Evolutionary conservation across 2,329 filamentous ascomycete genomes (phyloP).

Genomic region (Claviceps sp.): DNA sequence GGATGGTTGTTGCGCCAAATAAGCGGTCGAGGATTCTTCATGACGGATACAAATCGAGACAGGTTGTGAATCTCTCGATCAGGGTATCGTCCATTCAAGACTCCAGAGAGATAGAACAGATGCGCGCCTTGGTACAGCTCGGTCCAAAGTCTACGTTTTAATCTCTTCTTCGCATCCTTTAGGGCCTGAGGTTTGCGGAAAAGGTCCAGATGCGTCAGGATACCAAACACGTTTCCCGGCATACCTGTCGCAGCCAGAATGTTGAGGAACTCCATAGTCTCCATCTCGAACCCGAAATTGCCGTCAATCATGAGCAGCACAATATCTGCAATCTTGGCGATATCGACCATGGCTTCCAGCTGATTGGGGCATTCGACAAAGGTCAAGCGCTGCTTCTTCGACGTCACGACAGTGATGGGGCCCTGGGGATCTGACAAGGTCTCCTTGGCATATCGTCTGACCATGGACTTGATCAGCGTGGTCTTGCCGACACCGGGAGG

Average conservation of each 20-base stretch:
- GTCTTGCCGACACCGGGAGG: slow-evolving; percentile 94
- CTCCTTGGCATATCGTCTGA: slow-evolving; percentile 91
- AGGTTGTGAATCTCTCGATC: slow-evolving; percentile 94
- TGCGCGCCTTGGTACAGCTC: slow-evolving; percentile 96
- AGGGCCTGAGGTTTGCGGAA: slow-evolving; percentile 89
- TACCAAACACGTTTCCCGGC: slow-evolving; percentile 96
- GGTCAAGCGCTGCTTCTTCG: slow-evolving; percentile 86
- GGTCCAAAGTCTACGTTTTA: slow-evolving; percentile 94
- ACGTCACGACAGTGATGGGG: slow-evolving; percentile 90
- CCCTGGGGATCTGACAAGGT: slow-evolving; percentile 80
- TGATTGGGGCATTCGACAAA: slow-evolving; percentile 97
- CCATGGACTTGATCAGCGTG: slow-evolving; percentile 84
- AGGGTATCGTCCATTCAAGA: slow-evolving; percentile 92
- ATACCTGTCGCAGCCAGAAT: slow-evolving; percentile 88
- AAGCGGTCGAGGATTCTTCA: slow-evolving; percentile 97
- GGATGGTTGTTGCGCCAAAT: slow-evolving; percentile 95
- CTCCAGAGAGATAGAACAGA: slow-evolving; percentile 89
- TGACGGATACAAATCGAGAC: slow-evolving; percentile 88
- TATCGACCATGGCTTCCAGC: slow-evolving; percentile 89
- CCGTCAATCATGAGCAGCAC: slow-evolving; percentile 97
- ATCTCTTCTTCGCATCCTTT: slow-evolving; percentile 85
- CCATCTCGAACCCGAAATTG: slow-evolving; percentile 99
- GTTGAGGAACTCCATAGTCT: slow-evolving; percentile 99
- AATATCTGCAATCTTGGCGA: slow-evolving; percentile 95
- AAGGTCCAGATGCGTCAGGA: slow-evolving; percentile 88